Percentiles rank a stretch among this genome's conserved stretches.
Evolutionary conservation across 108 stramenopile genomes (phyloP).

Genomic region (Cyclotella sp.): DNA sequence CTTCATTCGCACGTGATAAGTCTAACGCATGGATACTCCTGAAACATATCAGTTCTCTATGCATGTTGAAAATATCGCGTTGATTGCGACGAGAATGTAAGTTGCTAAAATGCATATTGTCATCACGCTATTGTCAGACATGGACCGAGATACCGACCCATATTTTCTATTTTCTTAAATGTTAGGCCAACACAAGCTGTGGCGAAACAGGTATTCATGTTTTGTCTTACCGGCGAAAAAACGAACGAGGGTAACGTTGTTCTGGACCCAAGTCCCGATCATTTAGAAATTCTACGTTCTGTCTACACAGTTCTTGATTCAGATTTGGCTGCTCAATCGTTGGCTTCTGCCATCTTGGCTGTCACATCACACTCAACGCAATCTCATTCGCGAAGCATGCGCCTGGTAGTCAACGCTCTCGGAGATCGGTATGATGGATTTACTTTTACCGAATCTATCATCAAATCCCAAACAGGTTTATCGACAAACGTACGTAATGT

Average conservation of each 20-base stretch:
- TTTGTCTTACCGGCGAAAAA: slow-evolving; percentile 53
- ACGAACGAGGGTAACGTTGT: neutral
- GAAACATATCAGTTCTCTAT: slow-evolving; percentile 57
- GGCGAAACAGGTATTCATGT: slow-evolving; percentile 62
- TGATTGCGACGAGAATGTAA: slow-evolving; percentile 55
- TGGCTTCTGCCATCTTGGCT: slow-evolving; percentile 26
- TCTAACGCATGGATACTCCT: neutral
- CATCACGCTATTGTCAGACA: no score
- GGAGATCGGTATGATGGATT: slow-evolving; percentile 58
- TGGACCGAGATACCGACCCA: no score
- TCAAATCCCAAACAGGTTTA: slow-evolving; percentile 35
- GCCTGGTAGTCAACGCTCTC: slow-evolving; percentile 50
- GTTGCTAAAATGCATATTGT: neutral
- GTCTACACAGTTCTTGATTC: slow-evolving; percentile 53
- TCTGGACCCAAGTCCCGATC: slow-evolving; percentile 28
- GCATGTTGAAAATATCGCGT: slow-evolving; percentile 72
- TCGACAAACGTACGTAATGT: slow-evolving; percentile 27
- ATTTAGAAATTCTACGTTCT: slow-evolving; percentile 62
- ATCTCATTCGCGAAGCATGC: neutral
- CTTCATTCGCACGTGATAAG: neutral
- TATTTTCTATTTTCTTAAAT: neutral
- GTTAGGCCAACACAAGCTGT: slow-evolving; percentile 53
- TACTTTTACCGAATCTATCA: slow-evolving; percentile 54
- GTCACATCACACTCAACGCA: slow-evolving; percentile 40
- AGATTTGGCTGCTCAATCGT: slow-evolving; percentile 37